These are phyloP conservation scores for Dactylellina haptotyla DNA, from an alignment of 2,329 filamentous ascomycete genomes.

Conservation along the genomic window DNA sequence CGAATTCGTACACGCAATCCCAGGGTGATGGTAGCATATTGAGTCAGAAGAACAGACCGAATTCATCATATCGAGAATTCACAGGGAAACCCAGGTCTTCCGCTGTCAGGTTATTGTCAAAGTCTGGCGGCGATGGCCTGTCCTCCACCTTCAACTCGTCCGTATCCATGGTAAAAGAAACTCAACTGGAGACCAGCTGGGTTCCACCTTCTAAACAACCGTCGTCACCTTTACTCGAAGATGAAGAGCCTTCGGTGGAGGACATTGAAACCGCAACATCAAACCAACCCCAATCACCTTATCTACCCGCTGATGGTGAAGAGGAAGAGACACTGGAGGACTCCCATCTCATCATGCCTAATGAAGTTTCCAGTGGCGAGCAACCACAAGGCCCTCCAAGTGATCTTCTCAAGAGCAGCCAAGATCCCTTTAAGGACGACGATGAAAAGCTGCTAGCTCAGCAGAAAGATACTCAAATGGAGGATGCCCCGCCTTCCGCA, in stretches of 20 bases:
- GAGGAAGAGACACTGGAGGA: slow-evolving; percentile 46
- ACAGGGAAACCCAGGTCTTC: slow-evolving; percentile 66
- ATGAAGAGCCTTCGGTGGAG: slow-evolving; percentile 3
- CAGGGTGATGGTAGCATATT: slow-evolving; percentile 71
- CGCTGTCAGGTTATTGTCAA: slow-evolving; percentile 14
- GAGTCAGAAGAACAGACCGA: slow-evolving; percentile 71
- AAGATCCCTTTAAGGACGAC: slow-evolving; percentile 49
- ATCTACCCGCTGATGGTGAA: background rate
- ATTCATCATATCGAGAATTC: slow-evolving; percentile 79
- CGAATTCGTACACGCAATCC: slow-evolving; percentile 61
- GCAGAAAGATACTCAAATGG: slow-evolving; percentile 34
- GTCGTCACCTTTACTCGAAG: slow-evolving; percentile 30
- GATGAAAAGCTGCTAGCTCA: slow-evolving; percentile 36
- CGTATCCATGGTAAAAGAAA: slow-evolving; percentile 2
- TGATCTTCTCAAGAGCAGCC: slow-evolving; percentile 38
- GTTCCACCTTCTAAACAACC: background rate
- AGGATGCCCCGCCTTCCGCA: slow-evolving; percentile 4
- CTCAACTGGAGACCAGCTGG: slow-evolving; percentile 14
- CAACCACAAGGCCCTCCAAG: slow-evolving; percentile 11
- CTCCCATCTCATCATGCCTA: slow-evolving; percentile 31
- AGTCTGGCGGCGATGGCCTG: slow-evolving; percentile 21
- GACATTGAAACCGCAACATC: background rate
- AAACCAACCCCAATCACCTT: background rate
- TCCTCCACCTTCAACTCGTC: slow-evolving; percentile 30
- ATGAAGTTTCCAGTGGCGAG: slow-evolving; percentile 20